Evolutionary conservation across 2,329 filamentous ascomycete genomes (phyloP), one percentile per base, ranked within the genome.

Genomic region (Pseudocercospora musae): DNA sequence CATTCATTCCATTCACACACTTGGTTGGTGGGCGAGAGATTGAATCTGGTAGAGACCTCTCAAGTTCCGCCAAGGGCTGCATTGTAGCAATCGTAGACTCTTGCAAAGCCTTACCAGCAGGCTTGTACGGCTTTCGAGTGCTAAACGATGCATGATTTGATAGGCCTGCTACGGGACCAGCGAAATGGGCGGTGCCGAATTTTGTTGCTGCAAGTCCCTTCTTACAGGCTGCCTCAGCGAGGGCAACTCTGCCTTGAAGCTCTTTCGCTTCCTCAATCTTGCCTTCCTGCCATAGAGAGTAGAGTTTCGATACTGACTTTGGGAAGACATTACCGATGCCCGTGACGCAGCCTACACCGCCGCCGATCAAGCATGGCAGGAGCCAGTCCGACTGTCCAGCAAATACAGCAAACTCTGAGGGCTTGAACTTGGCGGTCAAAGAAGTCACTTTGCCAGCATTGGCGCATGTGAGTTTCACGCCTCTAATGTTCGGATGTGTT

Each of bases 361-460:
- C 81, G 11, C 78, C 78, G 10, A 77, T 75, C 25, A 84, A 66
- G 1, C 79, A 81, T 1, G 78, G 80, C 15, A 82, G 74, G n/a
- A 89, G 76, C 72, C 88, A 90, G 69, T 90, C 88, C 2, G 84
- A 85, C 74, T 89, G 87, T 0, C 88, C 88, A 3, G 86, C 86
- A 65, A 85, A 89, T 4, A 85, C 82, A 11, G 85, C 82, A 70
- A 90, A 90, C 27, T 81, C 74, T 2, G 81, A 79, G 0, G 82
- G 76, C 0, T 80, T 72, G 65, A 88, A 80, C 15, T 77, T 77
- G 44, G 80, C 81, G 2, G 81, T 78, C 5, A 86, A 74, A 2
- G 84, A 79, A 9, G 83, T 84, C 67, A 85, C 84, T 74, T 87
- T 87, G 44, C 82, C 84, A 25, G 86, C 83, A 46, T 82, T 83